Percentiles rank a stretch among this genome's conserved stretches.
Conservation (phyloP, 192 early-diverging fungal genomes). For the Gryganskiella cystojenkinii region DNA sequence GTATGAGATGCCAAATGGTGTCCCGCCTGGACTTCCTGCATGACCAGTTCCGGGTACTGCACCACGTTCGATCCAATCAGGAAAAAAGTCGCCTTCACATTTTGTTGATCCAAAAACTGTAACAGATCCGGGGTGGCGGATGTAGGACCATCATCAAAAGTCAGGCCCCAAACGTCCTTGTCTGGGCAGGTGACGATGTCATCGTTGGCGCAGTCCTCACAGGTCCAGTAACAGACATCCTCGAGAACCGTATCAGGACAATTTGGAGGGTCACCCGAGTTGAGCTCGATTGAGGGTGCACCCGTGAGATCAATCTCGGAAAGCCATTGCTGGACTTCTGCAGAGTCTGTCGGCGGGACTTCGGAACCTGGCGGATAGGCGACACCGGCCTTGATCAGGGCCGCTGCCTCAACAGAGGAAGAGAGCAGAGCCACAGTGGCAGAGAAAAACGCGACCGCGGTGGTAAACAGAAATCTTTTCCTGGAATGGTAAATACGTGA, state of each 20-base stretch:
- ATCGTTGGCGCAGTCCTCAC: slow-evolving; percentile 51
- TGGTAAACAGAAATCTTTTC: no score
- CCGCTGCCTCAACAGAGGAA: background rate
- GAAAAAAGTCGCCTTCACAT: slow-evolving; percentile 71
- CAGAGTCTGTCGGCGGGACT: slow-evolving; percentile 6
- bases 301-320: slow-evolving; percentile 23
- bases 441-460: no score
- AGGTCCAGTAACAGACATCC: slow-evolving; percentile 59
- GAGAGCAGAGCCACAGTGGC: no score
- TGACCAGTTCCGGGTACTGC: slow-evolving; percentile 46
- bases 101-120: slow-evolving; percentile 54
- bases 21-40: slow-evolving; percentile 11
- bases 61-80: slow-evolving; percentile 69
- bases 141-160: slow-evolving; percentile 77
- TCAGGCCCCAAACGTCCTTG: slow-evolving; percentile 61
- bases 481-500: no score
- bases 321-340: slow-evolving; percentile 37
- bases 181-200: slow-evolving; percentile 56
- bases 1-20: slow-evolving; percentile 34
- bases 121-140: slow-evolving; percentile 57
- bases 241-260: background rate
- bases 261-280: slow-evolving; percentile 16
- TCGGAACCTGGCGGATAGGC: background rate
- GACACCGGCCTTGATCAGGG: background rate
- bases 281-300: slow-evolving; percentile 12